Percentiles rank a stretch among this genome's conserved stretches.
Conservation (phyloP, 768 basidiomycete genomes). For the Suillus discolor region DNA sequence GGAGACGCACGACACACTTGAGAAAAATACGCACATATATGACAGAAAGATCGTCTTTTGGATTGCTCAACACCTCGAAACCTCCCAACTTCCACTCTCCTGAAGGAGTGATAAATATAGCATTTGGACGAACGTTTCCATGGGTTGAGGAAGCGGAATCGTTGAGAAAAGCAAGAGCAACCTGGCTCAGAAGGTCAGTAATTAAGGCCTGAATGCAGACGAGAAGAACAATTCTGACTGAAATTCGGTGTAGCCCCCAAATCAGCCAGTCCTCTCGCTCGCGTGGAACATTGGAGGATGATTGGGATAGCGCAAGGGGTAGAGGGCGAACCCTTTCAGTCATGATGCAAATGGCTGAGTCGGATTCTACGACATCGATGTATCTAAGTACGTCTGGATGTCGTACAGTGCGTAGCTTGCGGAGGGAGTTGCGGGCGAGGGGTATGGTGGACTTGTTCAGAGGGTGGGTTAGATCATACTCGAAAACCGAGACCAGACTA, state of each 20-base stretch:
- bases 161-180: slow-evolving; percentile 89
- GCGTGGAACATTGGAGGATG: slow-evolving; percentile 61
- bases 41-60: slow-evolving; percentile 75
- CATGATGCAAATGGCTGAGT: slow-evolving; percentile 85
- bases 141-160: slow-evolving; percentile 82
- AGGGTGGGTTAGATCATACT: slow-evolving; percentile 77
- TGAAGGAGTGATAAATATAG: slow-evolving; percentile 88
- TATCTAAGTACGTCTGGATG: slow-evolving; percentile 98
- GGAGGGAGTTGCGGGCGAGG: slow-evolving; percentile 86
- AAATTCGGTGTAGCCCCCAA: slow-evolving; percentile 92
- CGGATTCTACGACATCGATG: slow-evolving; percentile 91
- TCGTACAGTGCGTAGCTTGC: slow-evolving; percentile 86
- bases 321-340: slow-evolving; percentile 92
- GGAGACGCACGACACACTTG: neutral
- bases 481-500: slow-evolving; percentile 84
- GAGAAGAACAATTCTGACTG: slow-evolving; percentile 51
- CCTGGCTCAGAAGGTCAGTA: slow-evolving; percentile 43
- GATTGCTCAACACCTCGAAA: slow-evolving; percentile 86
- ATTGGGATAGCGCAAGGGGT: slow-evolving; percentile 57
- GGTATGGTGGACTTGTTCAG: slow-evolving; percentile 61
- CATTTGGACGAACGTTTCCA: slow-evolving; percentile 71
- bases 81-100: slow-evolving; percentile 98
- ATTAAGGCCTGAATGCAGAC: neutral
- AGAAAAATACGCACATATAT: slow-evolving; percentile 65
- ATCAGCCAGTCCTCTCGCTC: slow-evolving; percentile 86